Percentiles rank a stretch among this genome's conserved stretches.
phyloP scores from a whole-genome alignment of 208 protist genomes.

The Endotrypanum monterogeii region DNA sequence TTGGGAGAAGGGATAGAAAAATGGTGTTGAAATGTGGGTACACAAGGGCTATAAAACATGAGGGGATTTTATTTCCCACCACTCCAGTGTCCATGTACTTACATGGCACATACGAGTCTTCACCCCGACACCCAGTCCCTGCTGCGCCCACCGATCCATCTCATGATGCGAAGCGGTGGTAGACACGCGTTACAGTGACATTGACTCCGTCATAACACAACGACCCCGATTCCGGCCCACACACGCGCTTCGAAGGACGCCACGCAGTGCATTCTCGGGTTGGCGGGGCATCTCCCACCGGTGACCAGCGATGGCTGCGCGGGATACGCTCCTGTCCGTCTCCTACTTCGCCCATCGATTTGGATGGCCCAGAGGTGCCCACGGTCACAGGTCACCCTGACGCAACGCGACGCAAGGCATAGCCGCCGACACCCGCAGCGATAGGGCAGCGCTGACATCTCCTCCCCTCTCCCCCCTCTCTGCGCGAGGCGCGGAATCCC shows the following conservation, averaged over 20 bases:
- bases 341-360: not conserved
- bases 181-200: not conserved
- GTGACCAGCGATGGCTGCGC: not conserved
- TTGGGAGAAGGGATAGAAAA: not conserved
- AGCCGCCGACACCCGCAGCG: slow-evolving; percentile 1
- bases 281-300: not conserved
- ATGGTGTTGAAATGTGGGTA: not conserved
- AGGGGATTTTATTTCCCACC: not conserved
- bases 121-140: too few relatives aligned
- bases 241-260: not conserved
- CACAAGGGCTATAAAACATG: not conserved
- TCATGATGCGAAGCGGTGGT: not conserved
- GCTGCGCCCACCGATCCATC: not conserved
- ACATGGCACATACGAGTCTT: not conserved
- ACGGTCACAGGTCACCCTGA: not conserved
- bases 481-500: too few relatives aligned
- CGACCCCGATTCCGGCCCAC: not conserved
- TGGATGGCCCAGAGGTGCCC: not conserved
- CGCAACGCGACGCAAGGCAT: not conserved
- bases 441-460: not conserved
- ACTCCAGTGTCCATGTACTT: not conserved
- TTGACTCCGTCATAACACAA: not conserved
- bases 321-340: not conserved
- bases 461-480: too few relatives aligned
- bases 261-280: not conserved